Evolutionary conservation across 2,329 filamentous ascomycete species (phyloP), one percentile per base, ranked within the genome.

Genomic region (Colletotrichum kahawae): DNA sequence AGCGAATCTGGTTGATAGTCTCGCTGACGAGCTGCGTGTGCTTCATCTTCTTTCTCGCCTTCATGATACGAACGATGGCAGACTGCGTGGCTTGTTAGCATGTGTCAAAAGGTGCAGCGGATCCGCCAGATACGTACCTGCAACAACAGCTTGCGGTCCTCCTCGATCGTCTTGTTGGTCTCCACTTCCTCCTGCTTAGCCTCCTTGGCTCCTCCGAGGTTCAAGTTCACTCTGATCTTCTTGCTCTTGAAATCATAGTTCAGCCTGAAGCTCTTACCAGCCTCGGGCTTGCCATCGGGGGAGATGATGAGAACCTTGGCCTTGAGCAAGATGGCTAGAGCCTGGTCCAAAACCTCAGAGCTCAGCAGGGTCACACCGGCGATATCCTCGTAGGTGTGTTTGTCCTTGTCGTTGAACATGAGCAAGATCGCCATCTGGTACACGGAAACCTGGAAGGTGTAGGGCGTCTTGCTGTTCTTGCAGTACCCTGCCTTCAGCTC

Each of bases 41-140:
- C 91, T 98, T 98, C 95, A 98, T 97, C 87, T 94, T 95, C 92
- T 99, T 98, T 76, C 97, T 94, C 5, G 96, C 97, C 89, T 99
- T 99, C 97, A 99, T 99, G 88, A 99, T 98, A 82, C 97, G 95
- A 72, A 99, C 97, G 84, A 99, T 98, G 29, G 96, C 96, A 77
- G 97, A 98, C 96, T 99, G 71, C 33, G 57, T 38, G 38, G n/a
- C 21, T 38, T 57, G 77, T 85, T 80, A 84, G 81, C 38, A 24
- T 21, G 29, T 16, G 2, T 16, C 13, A 33, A 27, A 33, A 34
- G 14, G 34, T 18, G 29, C 21, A 18, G 27, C 33, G 33, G 24
- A 16, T 13, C 14, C 18, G 10, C 34, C 36, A 29, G 33, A 57
- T 78, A 89, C 93, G 85, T 90, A 98, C 96, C 93, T 99, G 97